Percentiles rank a stretch among this genome's conserved stretches.
phyloP scores from a whole-genome alignment of 2,329 filamentous ascomycete genomes.

The Gyromitra esculenta region DNA sequence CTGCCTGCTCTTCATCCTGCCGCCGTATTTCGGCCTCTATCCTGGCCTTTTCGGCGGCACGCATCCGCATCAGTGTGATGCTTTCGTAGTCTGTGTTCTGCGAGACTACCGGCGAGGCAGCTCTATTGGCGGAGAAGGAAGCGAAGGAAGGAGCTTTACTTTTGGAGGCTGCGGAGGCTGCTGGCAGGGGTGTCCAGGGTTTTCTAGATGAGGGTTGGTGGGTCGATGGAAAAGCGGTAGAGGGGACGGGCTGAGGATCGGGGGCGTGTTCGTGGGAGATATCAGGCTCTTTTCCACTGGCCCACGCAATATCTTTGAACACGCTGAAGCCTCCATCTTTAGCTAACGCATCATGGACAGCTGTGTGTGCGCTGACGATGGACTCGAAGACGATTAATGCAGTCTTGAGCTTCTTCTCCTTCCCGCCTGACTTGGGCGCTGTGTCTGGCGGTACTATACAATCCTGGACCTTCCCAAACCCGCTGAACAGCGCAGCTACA shows the following conservation, averaged over 20 bases:
- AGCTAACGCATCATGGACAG: constrained; percentile 51
- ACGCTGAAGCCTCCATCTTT: constrained; percentile 40
- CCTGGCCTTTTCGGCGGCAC: constrained; percentile 56
- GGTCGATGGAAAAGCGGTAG: no score
- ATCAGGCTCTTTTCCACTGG: constrained; percentile 56
- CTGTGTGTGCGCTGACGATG: constrained; percentile 55
- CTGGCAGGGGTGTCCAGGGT: constrained; percentile 19
- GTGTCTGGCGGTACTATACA: constrained; percentile 52
- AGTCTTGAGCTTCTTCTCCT: constrained; percentile 55
- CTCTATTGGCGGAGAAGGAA: constrained; percentile 42
- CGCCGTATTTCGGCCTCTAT: constrained; percentile 55
- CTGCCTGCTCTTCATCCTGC: constrained; percentile 53
- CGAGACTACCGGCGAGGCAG: constrained; percentile 25
- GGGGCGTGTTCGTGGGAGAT: constrained; percentile 24
- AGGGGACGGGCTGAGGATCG: neutral
- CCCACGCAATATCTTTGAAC: constrained; percentile 56
- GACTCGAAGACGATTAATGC: constrained; percentile 56
- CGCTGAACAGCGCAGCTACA: constrained; percentile 61
- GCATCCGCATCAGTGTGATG: constrained; percentile 57
- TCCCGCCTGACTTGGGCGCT: constrained; percentile 34
- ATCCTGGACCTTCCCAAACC: constrained; percentile 64
- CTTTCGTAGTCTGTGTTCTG: constrained; percentile 56
- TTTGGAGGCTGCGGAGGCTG: constrained; percentile 4
- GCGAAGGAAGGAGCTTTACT: constrained; percentile 53
- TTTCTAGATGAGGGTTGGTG: neutral